phyloP scores from a whole-genome alignment of 1,284 basidiomycete genomes.

The Gymnopus androsaceus region DNA sequence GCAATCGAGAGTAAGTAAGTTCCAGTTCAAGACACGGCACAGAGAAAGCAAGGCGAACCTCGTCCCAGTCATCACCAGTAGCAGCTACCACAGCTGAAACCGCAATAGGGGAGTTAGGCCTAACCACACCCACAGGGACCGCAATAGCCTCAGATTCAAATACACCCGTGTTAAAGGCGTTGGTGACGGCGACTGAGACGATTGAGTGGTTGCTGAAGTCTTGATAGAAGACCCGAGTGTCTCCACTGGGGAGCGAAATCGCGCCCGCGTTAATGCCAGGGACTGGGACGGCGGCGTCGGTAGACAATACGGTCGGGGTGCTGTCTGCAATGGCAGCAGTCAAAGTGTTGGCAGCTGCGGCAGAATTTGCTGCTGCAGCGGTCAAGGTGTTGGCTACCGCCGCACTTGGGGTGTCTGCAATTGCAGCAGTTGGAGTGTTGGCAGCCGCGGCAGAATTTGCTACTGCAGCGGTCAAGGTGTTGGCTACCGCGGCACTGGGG shows the following conservation, averaged over 20 bases:
- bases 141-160: neutral
- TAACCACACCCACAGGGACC: neutral
- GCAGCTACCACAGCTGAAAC: neutral
- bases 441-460: no score
- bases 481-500: no score
- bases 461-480: no score
- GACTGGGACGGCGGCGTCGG: neutral
- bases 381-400: no score
- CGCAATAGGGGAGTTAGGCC: slow-evolving; percentile 1
- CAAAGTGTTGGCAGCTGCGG: no score
- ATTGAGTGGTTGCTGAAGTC: neutral
- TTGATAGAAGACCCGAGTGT: slow-evolving; percentile 11
- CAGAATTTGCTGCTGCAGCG: no score
- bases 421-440: no score
- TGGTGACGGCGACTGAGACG: neutral
- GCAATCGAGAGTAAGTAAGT: neutral
- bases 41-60: neutral
- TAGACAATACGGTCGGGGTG: neutral
- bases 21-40: neutral
- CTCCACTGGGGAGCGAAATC: neutral
- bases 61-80: neutral
- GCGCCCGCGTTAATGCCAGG: slow-evolving; percentile 1
- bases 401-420: no score
- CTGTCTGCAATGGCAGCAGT: no score
- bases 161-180: neutral